Base-by-base conservation (phyloP, 2,329 filamentous ascomycete species). In the Colletotrichum navitas region DNA sequence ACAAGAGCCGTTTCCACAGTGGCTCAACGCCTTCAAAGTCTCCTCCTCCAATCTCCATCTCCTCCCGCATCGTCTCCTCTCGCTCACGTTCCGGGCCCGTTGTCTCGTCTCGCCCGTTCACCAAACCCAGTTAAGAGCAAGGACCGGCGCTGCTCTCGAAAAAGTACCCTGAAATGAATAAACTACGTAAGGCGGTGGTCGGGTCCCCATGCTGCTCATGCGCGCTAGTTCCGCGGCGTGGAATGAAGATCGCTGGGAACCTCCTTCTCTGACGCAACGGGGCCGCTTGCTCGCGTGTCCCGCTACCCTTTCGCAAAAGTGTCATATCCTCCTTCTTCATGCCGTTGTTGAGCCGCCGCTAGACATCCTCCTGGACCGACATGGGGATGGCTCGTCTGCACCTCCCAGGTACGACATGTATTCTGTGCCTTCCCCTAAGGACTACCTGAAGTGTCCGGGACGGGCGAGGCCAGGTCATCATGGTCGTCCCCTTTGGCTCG, bases 121-220 rank as follows among this genome's bases (percentile, higher is more conserved):
- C 56, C 59, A 39, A 36, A 5, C 59, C 59, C 43, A 21, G 59
- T 62, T 36, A 11, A 52, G 63, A 54, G 68, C 68, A 71, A 34
- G 68, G 58, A 52, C 64, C 63, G 52, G 26, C 58, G 58, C 52
- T 63, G 68, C 54, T 39, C 16, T 49, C 29, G 39, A 59, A 66
- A 66, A 58, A 68, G 39, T 51, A 71, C 68, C 68, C 68, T 71
- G 68, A 63, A 68, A 71, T 71, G 58, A 68, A 66, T 39, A 45
- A 56, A 29, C 63, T 68, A 71, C 68, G 64, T 68, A 62, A 59
- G 62, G 62, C 58, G 34, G 34, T 61, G 56, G 34, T 51, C 47
- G 39, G 55, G 45, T 29, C 63, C 24, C 18, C 43, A 45, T n/a
- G 10, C 26, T 56, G 18, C 43, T 34, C 51, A 54, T 29, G 29